These are phyloP conservation scores for Auriscalpium microsporum DNA, from an alignment of 768 basidiomycete species.

Conservation along the genomic window DNA sequence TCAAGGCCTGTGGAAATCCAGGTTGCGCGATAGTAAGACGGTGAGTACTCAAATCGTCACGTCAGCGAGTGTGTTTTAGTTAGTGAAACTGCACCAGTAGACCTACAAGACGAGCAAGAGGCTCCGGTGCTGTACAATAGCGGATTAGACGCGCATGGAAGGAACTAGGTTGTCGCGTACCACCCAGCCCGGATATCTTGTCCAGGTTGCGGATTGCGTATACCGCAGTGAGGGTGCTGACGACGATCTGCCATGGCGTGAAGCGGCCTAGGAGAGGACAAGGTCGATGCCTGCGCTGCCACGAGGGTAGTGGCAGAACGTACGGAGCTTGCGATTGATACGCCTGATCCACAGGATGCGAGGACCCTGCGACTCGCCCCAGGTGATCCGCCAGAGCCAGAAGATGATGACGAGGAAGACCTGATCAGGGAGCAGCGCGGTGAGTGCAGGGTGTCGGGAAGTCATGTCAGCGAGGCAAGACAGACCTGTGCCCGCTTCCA, in stretches of 20 bases:
- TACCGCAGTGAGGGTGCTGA: slow-evolving; percentile 74
- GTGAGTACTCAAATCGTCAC: slow-evolving; percentile 56
- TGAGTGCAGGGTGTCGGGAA: background rate
- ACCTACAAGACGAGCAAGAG: slow-evolving; percentile 77
- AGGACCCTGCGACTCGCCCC: slow-evolving; percentile 58
- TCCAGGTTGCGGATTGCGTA: slow-evolving; percentile 83
- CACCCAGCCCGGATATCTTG: slow-evolving; percentile 71
- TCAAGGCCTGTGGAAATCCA: slow-evolving; percentile 95
- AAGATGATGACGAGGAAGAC: slow-evolving; percentile 88
- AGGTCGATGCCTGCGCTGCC: background rate
- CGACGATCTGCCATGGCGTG: slow-evolving; percentile 94
- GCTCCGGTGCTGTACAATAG: slow-evolving; percentile 69
- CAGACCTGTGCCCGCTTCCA: slow-evolving; percentile 82
- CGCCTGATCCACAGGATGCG: slow-evolving; percentile 55
- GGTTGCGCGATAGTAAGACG: slow-evolving; percentile 91
- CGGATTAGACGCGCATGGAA: no score
- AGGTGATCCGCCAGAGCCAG: slow-evolving; percentile 77
- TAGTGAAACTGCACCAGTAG: background rate
- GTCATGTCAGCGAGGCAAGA: background rate
- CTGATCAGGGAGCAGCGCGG: slow-evolving; percentile 29
- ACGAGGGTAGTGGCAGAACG: slow-evolving; percentile 17
- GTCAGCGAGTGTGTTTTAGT: background rate
- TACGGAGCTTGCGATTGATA: slow-evolving; percentile 54
- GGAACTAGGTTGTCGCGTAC: slow-evolving; percentile 34
- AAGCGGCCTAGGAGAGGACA: slow-evolving; percentile 45